Conservation (phyloP, 2,329 filamentous ascomycete species). For the Pyricularia pennisetigena region DNA sequence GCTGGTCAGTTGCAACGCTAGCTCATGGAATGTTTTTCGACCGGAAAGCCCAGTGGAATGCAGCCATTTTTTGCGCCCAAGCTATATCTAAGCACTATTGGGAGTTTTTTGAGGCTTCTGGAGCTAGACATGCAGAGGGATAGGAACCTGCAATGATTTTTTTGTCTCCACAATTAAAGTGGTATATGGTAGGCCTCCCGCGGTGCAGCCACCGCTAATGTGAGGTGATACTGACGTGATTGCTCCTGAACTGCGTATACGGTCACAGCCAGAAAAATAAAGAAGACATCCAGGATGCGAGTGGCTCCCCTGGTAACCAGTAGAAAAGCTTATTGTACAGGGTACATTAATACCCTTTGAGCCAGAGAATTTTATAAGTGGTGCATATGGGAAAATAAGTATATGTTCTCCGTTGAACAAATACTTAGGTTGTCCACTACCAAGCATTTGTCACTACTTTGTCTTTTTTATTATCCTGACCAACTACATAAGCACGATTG, state of each 20-base stretch:
- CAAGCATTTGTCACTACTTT: background rate
- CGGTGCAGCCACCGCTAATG: background rate
- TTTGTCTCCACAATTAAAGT: background rate
- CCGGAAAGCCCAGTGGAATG: background rate
- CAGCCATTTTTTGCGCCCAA: background rate
- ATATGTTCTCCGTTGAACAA: background rate
- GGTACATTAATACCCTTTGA: background rate
- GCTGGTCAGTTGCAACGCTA: background rate
- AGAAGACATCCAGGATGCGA: background rate
- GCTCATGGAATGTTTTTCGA: background rate
- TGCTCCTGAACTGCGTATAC: slow-evolving; percentile 4
- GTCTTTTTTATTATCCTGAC: background rate
- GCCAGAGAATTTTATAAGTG: background rate
- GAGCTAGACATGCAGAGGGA: background rate
- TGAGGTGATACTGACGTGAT: background rate
- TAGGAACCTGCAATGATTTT: background rate
- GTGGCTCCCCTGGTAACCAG: background rate
- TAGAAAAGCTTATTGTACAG: background rate
- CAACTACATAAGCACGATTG: background rate
- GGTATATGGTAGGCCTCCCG: background rate
- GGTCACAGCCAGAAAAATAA: slow-evolving; percentile 14
- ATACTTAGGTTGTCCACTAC: background rate
- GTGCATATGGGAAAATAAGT: background rate
- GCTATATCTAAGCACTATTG: background rate
- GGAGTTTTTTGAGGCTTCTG: background rate